Percentiles rank a stretch among this genome's conserved stretches.
Evolutionary conservation across 345 rosid genomes (phyloP).

Genomic region (Eucalyptus marginata): DNA sequence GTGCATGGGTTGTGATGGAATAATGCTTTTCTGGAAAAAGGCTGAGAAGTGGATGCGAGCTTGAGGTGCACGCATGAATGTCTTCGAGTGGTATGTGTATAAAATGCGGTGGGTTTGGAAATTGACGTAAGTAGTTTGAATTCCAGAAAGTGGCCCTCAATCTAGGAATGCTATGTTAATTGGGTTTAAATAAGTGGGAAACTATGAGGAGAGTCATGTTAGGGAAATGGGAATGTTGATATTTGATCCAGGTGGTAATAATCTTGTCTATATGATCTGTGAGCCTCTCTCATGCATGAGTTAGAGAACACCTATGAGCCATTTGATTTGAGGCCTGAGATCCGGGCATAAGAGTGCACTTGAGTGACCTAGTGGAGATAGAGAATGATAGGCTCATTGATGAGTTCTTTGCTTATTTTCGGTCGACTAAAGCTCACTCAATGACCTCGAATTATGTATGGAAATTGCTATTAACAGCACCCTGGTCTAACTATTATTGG

Average conservation of each 20-base stretch:
- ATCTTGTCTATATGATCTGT: neutral
- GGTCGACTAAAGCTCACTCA: neutral
- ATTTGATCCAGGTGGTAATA: neutral
- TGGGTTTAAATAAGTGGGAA: neutral
- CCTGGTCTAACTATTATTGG: neutral
- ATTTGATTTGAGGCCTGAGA: neutral
- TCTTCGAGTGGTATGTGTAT: neutral
- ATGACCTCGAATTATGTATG: neutral
- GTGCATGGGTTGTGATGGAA: neutral
- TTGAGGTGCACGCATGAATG: neutral
- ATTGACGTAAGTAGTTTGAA: neutral
- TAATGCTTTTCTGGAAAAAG: neutral
- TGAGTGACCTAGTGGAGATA: neutral
- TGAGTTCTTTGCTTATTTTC: neutral
- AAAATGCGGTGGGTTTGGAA: neutral
- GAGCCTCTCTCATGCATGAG: neutral
- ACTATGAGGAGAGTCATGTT: neutral
- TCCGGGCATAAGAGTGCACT: neutral
- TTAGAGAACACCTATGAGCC: neutral
- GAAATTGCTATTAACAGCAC: neutral
- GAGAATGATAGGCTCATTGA: neutral
- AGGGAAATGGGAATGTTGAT: neutral
- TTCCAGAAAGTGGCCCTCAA: neutral
- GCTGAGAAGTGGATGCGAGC: neutral
- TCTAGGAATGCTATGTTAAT: neutral